phyloP scores from a whole-genome alignment of 495 filamentous ascomycete species.

The Neurospora sp. region DNA sequence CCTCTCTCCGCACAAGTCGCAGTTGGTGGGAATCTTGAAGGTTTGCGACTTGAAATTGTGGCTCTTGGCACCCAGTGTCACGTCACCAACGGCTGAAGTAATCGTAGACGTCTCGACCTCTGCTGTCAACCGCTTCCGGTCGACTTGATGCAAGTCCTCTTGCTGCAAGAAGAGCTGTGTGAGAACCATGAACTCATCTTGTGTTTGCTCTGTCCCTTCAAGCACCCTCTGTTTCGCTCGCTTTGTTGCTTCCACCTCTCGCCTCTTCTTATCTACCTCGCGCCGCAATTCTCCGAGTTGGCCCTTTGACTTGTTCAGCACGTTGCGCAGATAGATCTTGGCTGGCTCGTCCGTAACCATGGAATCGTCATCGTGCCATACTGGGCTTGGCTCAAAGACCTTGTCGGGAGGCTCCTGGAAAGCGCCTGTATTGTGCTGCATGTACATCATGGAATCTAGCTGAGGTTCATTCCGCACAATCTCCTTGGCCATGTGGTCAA shows the following conservation, averaged over 20 bases:
- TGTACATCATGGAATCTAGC: conserved; percentile 95
- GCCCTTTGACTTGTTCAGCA: conserved; percentile 79
- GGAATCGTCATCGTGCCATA: conserved; percentile 89
- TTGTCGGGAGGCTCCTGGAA: conserved; percentile 78
- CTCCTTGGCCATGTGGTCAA: conserved; percentile 62
- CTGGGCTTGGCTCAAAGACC: conserved; percentile 84
- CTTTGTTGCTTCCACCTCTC: conserved; percentile 69
- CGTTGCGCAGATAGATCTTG: conserved; percentile 83
- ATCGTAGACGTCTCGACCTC: conserved; percentile 91
- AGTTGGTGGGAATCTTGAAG: conserved; percentile 98
- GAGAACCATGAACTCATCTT: conserved; percentile 73
- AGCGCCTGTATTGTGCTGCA: conserved; percentile 72
- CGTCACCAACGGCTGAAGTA: conserved; percentile 73
- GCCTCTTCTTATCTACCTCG: conserved; percentile 72
- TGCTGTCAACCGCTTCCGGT: conserved; percentile 73
- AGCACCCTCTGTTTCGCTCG: conserved; percentile 62
- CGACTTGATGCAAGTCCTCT: conserved; percentile 78
- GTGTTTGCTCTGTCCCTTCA: conserved; percentile 65
- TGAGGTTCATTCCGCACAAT: conserved; percentile 81
- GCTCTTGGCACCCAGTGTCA: conserved; percentile 81
- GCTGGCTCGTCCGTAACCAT: conserved; percentile 77
- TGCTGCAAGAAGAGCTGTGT: conserved; percentile 65
- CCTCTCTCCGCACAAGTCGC: conserved; percentile 88
- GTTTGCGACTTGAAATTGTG: conserved; percentile 96
- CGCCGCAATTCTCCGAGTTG: conserved; percentile 68